Evolutionary conservation across 306 rosid genomes (phyloP).

Genomic region (Chamaecrista fasciculata): DNA sequence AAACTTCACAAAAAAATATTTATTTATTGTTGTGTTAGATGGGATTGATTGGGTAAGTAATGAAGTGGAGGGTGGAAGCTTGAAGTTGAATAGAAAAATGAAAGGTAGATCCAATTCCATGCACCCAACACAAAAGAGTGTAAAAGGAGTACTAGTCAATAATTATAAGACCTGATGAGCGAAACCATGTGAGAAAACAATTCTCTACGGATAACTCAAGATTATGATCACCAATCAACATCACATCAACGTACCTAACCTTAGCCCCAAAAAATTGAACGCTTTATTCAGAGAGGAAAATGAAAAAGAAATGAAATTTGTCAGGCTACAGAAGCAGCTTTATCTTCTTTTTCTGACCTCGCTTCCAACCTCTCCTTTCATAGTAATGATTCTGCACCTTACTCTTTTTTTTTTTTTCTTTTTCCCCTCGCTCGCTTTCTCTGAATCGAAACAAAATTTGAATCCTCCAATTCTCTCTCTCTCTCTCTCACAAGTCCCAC

Average conservation of each 20-base stretch:
- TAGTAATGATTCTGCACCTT: slow-evolving; percentile 57
- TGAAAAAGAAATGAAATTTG: slow-evolving; percentile 36
- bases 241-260: slow-evolving; percentile 31
- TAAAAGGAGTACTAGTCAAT: background rate
- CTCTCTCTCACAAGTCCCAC: background rate
- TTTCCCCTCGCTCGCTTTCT: slow-evolving; percentile 4
- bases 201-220: background rate
- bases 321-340: slow-evolving; percentile 62
- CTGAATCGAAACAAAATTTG: slow-evolving; percentile 29
- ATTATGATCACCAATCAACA: slow-evolving; percentile 20
- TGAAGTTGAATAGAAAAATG: no score
- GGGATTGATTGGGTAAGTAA: no score
- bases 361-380: slow-evolving; percentile 56
- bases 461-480: background rate
- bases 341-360: slow-evolving; percentile 60
- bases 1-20: no score
- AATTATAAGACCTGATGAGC: background rate
- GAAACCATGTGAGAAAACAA: slow-evolving; percentile 14
- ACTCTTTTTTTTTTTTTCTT: background rate
- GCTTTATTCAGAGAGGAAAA: background rate
- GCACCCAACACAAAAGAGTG: no score
- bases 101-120: no score
- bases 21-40: no score
- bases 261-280: background rate
- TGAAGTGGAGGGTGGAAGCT: no score